Evolutionary conservation across 345 rosid genomes (phyloP).

Genomic region (Lumnitzera racemosa): DNA sequence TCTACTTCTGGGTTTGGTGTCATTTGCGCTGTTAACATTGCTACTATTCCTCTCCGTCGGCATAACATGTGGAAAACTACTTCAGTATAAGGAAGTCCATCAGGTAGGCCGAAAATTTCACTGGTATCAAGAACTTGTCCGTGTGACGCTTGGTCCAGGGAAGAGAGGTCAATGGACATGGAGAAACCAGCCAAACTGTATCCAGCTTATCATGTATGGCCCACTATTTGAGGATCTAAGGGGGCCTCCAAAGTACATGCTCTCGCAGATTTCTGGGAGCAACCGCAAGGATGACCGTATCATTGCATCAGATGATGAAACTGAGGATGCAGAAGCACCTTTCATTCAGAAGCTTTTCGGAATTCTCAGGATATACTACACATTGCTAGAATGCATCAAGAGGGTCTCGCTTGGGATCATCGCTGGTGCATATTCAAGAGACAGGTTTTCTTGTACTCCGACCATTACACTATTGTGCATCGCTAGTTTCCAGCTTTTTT

Average conservation of each 20-base stretch:
- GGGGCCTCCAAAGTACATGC: slow-evolving; percentile 97
- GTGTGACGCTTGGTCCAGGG: slow-evolving; percentile 89
- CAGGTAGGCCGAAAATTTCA: slow-evolving; percentile 72
- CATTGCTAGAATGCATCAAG: slow-evolving; percentile 51
- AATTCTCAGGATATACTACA: slow-evolving; percentile 88
- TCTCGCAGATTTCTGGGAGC: slow-evolving; percentile 63
- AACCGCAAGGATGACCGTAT: slow-evolving; percentile 49
- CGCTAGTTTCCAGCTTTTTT: slow-evolving; percentile 79
- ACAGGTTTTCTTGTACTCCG: slow-evolving; percentile 44
- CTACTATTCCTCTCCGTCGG: slow-evolving; percentile 79
- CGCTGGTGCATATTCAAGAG: slow-evolving; percentile 52
- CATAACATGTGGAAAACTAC: slow-evolving; percentile 72
- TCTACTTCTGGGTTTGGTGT: slow-evolving; percentile 46
- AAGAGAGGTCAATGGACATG: slow-evolving; percentile 97
- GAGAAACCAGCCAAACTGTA: slow-evolving; percentile 43
- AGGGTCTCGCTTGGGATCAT: slow-evolving; percentile 55
- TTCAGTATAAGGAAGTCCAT: slow-evolving; percentile 91
- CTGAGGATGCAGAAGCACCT: slow-evolving; percentile 93
- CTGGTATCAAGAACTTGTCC: slow-evolving; percentile 83
- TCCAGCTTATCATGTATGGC: slow-evolving; percentile 44
- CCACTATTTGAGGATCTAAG: slow-evolving; percentile 67
- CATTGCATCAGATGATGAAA: slow-evolving; percentile 89
- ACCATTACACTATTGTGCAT: slow-evolving; percentile 43
- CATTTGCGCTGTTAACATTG: slow-evolving; percentile 42
- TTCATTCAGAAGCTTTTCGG: slow-evolving; percentile 86